Conservation (phyloP, 192 early-diverging fungal species). For the Backusella australiensis region DNA sequence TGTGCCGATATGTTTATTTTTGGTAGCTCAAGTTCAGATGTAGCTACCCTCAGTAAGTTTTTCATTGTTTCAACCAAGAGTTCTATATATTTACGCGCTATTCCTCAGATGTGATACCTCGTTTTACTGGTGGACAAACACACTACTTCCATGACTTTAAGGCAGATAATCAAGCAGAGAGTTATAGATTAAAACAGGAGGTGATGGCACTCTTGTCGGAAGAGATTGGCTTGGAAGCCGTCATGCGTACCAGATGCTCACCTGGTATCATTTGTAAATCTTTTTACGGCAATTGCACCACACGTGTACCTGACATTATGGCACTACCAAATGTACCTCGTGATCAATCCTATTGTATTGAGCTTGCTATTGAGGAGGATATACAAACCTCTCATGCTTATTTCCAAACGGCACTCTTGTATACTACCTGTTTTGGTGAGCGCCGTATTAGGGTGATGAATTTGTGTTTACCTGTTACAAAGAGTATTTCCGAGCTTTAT, state of each 20-base stretch:
- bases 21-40: constrained; percentile 78
- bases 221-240: constrained; percentile 81
- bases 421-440: constrained; percentile 68
- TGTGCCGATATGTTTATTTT: constrained; percentile 91
- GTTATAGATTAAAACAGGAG: constrained; percentile 71
- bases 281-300: constrained; percentile 72
- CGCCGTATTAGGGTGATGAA: constrained; percentile 67
- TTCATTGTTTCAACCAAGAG: neutral
- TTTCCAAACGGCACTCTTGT: constrained; percentile 69
- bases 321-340: constrained; percentile 67
- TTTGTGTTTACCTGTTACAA: constrained; percentile 59
- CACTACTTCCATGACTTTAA: constrained; percentile 83
- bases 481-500: constrained; percentile 52
- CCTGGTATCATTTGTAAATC: constrained; percentile 56
- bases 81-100: neutral
- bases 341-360: constrained; percentile 63
- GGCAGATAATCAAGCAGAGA: constrained; percentile 57
- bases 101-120: constrained; percentile 60
- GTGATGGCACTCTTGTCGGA: constrained; percentile 65
- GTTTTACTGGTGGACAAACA: constrained; percentile 86
- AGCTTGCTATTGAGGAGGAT: constrained; percentile 58
- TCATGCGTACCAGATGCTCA: constrained; percentile 89
- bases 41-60: constrained; percentile 73
- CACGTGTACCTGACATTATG: constrained; percentile 64
- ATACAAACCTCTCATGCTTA: constrained; percentile 47